Evolutionary conservation across 169 alveolate genomes (phyloP).

Genomic region (Amoebophrya sp.): DNA sequence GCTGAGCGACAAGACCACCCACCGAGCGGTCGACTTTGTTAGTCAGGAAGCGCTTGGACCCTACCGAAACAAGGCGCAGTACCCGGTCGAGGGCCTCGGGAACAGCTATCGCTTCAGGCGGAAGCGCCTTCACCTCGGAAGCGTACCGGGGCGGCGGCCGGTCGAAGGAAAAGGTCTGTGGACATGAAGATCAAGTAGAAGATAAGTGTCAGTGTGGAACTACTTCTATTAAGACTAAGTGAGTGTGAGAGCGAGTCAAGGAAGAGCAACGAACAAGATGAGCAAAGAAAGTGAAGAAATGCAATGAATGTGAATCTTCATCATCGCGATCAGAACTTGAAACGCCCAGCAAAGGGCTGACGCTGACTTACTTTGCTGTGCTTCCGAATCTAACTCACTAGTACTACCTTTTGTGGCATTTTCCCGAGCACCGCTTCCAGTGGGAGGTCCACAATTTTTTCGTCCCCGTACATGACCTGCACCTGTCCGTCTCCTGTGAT

Average conservation of each 20-base stretch:
- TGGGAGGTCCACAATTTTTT: slow-evolving; percentile 19
- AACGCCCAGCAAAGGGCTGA: too few relatives aligned
- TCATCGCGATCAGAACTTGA: too few relatives aligned
- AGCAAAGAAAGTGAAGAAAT: too few relatives aligned
- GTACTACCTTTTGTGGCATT: slow-evolving; percentile 28
- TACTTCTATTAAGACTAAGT: too few relatives aligned
- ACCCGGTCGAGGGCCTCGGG: neutral
- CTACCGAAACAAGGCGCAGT: slow-evolving; percentile 16
- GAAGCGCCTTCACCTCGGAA: neutral
- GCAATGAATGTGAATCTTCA: too few relatives aligned
- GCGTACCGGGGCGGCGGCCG: neutral
- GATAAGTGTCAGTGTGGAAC: too few relatives aligned
- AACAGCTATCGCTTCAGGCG: neutral
- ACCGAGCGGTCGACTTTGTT: slow-evolving; percentile 32
- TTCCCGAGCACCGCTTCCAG: slow-evolving; percentile 22
- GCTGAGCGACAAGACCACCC: slow-evolving; percentile 27
- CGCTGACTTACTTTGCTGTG: too few relatives aligned
- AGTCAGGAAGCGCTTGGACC: slow-evolving; percentile 28
- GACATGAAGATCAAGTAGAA: too few relatives aligned
- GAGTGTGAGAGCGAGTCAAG: too few relatives aligned
- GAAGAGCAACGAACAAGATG: too few relatives aligned
- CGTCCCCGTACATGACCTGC: neutral
- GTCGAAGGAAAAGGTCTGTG: neutral
- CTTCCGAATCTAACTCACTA: too few relatives aligned
- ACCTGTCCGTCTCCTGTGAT: slow-evolving; percentile 14